Percentiles rank a stretch among this genome's conserved stretches.
Conservation (phyloP, 768 basidiomycete species). For the Paxillus ammoniavirescens region DNA sequence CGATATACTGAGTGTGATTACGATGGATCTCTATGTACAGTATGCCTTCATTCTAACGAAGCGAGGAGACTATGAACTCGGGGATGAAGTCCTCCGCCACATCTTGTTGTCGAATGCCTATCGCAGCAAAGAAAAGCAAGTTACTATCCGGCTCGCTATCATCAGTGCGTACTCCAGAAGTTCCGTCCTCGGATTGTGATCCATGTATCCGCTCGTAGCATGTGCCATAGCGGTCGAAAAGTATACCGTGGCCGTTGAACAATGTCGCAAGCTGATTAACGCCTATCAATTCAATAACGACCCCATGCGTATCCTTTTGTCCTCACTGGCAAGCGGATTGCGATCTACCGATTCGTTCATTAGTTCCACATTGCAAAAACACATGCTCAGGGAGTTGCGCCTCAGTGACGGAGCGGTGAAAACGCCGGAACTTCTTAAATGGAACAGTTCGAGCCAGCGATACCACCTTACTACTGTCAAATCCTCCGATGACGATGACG, state of each 20-base stretch:
- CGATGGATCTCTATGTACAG: constrained; percentile 36
- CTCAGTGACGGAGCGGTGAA: constrained; percentile 64
- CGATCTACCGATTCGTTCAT: constrained; percentile 75
- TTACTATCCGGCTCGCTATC: constrained; percentile 71
- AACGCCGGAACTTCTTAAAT: constrained; percentile 57
- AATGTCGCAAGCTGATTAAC: constrained; percentile 72
- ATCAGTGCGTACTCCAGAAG: constrained; percentile 49
- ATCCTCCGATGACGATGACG: constrained; percentile 17
- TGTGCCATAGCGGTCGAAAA: constrained; percentile 64
- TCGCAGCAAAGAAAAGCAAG: constrained; percentile 56
- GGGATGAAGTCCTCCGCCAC: constrained; percentile 76
- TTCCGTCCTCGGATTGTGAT: neutral
- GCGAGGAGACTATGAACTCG: constrained; percentile 60
- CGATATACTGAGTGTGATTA: constrained; percentile 1
- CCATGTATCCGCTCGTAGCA: constrained; percentile 43
- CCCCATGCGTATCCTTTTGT: constrained; percentile 73
- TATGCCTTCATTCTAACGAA: constrained; percentile 71
- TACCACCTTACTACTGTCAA: constrained; percentile 43
- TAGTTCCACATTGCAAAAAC: constrained; percentile 77
- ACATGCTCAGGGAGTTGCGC: constrained; percentile 76
- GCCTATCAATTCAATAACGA: constrained; percentile 86
- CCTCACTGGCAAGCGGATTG: constrained; percentile 69
- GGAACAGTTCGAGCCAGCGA: constrained; percentile 59
- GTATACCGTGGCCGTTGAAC: constrained; percentile 62
- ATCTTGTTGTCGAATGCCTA: constrained; percentile 74